Conservation (phyloP, 2,329 filamentous ascomycete species). For the Trichophaea hybrida region DNA sequence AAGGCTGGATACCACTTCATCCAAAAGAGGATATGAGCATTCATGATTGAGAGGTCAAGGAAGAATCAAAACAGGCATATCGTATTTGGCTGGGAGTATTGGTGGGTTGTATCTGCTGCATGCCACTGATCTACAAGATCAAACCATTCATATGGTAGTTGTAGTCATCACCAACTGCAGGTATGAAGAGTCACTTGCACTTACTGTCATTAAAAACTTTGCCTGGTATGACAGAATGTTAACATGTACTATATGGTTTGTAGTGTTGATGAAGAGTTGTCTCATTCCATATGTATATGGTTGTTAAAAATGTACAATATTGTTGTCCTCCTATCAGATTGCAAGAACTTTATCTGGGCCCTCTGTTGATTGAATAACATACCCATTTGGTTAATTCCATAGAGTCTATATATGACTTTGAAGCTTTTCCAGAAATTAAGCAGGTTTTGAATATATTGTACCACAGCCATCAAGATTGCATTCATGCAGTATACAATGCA, state of each 20-base stretch:
- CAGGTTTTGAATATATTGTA: too few species aligned
- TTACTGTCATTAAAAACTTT: background rate
- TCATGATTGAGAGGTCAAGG: background rate
- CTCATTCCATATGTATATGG: background rate
- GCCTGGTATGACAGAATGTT: background rate
- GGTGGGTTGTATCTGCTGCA: background rate
- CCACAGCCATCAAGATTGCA: too few species aligned
- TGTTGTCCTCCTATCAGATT: background rate
- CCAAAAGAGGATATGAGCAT: background rate
- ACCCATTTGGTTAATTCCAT: background rate
- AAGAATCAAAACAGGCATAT: constrained; percentile 1
- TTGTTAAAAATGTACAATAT: background rate
- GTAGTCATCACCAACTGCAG: background rate
- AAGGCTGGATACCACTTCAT: background rate
- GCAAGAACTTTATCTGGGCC: background rate
- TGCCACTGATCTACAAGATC: background rate
- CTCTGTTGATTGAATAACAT: too few species aligned
- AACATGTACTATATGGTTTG: background rate
- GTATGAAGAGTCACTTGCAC: background rate
- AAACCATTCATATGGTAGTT: constrained; percentile 2
- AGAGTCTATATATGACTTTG: background rate
- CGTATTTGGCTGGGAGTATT: background rate
- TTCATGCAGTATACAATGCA: too few species aligned
- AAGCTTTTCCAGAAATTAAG: too few species aligned
- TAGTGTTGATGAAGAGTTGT: background rate